Evolutionary conservation across 2,329 filamentous ascomycete species (phyloP), one percentile per base, ranked within the genome.

Genomic region (Sphaerulina musiva): DNA sequence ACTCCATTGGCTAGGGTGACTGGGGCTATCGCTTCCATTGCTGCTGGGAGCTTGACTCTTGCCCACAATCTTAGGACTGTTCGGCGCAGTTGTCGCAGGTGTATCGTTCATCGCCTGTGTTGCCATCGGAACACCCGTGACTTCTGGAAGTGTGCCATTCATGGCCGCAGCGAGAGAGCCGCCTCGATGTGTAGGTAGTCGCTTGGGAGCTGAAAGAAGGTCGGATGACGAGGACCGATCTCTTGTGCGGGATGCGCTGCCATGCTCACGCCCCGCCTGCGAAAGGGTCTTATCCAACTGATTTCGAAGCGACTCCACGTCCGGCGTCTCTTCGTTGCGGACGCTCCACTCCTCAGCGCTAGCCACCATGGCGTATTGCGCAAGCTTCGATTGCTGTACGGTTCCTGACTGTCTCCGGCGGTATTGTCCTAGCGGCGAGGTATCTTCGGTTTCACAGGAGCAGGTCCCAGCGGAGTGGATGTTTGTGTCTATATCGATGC

Each of bases 81-180:
- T 78, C 31, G 83, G 82, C 50, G 80, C 79, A 59, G 82, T 84
- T 54, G 81, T 78, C 17, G 75, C 68, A 56, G 83, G 83, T 57
- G 83, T 86, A 69, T 86, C 83, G 62, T 78, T 81, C 68, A 83
- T 66, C 36, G 80, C 78, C 45, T 62, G 63, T 45, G 54, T 64
- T 14, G 62, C 34, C 34, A 38, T 38, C 34, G 34, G 34, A n/a
- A 9, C 60, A 46, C 62, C 58, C 6, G 50, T 62, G 4, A 54
- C 48, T 26, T 66, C 64, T 34, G 62, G 57, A 4, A 65, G 48
- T 2, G 53, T 53, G 50, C 64, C 65, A 34, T 58, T 58, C 55
- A 68, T 57, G 29, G 66, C 65, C 26, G 61, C 60, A 8, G 59
- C 60, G 41, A 68, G 52, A 9, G 61, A 61, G 52, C 59, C 54